Base-by-base conservation (phyloP, 805 yeast species). In the Ogataea henricii region DNA sequence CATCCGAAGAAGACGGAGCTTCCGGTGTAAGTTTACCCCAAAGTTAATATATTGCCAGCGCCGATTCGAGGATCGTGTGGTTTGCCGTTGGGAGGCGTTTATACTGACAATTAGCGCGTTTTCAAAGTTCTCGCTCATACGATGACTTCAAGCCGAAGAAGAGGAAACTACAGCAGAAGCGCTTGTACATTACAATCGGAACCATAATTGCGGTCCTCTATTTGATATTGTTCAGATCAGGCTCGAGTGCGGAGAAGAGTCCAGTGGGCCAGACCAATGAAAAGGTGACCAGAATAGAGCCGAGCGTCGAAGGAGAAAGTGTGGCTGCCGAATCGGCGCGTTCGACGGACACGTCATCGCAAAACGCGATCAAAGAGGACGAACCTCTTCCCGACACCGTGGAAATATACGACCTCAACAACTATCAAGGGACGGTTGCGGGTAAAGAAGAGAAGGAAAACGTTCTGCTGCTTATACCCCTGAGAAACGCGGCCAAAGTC, bases 401-500 rank as follows among this genome's bases (percentile, higher is more conserved):
- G 14, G 84, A 84, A 45, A 72, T 67, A 47, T 85, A 81, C 58
- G 92, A 87, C 57, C 69, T 87, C 54, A 72, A 72, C 47, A 74
- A 79, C 33, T 86, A 72, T 58, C 68, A 63, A 40, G 91, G 90
- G 2, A 54, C 76, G 1, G 59, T 73, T 1, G 68, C 72, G 34
- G 89, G 87, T 13, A 64, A 63, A 13, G 59, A 55, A 7, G 65
- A 74, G 14, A 78, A 81, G 12, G 95, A 89, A 53, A 78, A 82
- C 40, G 81, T 89, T 12, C 68, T 89, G 47, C 68, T 89, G 43
- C 73, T 85, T 51, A 77, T 89, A 60, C 96, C 96, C 8, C 69
- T 89, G 51, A 73, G 95, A 66, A 85, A 89, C 59, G 95, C 96
- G 0, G 86, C 80, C 57, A 72, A 77, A 23, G 91, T 87, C 17